Evolutionary conservation across 2,329 filamentous ascomycete species (phyloP).

Genomic region (Trichoderma koningii): DNA sequence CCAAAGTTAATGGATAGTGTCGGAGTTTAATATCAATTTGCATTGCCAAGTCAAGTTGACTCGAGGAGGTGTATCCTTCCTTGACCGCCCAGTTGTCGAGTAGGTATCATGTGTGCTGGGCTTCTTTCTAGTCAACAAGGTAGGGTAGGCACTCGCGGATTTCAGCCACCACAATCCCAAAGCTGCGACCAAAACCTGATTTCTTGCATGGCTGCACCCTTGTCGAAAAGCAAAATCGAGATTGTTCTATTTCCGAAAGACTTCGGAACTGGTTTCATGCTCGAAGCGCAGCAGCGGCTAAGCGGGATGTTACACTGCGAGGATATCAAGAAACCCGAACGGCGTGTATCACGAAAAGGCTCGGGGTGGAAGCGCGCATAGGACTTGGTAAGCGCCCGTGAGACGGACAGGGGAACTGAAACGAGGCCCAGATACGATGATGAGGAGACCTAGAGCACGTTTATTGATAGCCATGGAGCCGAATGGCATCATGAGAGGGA

Average conservation of each 20-base stretch:
- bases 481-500: neutral
- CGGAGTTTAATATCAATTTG: neutral
- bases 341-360: constrained; percentile 6
- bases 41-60: neutral
- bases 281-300: constrained; percentile 17
- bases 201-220: neutral
- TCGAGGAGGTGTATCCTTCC: too few species aligned
- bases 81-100: too few species aligned
- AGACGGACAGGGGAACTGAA: constrained; percentile 11
- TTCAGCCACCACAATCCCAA: too few species aligned
- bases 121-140: too few species aligned
- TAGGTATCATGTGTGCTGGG: too few species aligned
- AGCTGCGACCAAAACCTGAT: too few species aligned
- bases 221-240: neutral
- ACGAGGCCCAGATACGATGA: neutral
- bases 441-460: neutral
- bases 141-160: too few species aligned
- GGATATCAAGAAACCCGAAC: neutral
- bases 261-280: neutral
- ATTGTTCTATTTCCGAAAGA: neutral
- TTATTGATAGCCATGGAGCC: neutral
- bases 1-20: neutral
- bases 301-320: neutral
- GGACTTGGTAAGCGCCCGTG: constrained; percentile 8
- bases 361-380: neutral